Conservation (phyloP, 169 alveolate genomes). For the Plasmodium gonderi region DNA sequence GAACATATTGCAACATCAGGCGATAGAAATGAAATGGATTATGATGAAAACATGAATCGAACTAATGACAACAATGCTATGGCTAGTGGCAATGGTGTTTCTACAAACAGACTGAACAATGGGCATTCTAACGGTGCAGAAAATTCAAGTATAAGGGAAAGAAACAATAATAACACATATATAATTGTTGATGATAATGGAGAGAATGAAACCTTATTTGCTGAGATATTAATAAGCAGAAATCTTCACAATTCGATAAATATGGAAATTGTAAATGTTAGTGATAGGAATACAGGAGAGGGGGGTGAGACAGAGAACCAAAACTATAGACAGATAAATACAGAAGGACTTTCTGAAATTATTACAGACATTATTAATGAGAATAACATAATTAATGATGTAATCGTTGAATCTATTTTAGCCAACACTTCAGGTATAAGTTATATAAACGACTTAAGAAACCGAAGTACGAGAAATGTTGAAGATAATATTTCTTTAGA, state of each 20-base stretch:
- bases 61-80: background rate
- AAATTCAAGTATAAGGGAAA: too few species aligned
- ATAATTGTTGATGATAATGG: slow-evolving; percentile 54
- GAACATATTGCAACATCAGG: background rate
- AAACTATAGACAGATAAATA: slow-evolving; percentile 22
- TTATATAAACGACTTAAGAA: background rate
- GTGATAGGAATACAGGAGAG: slow-evolving; percentile 6
- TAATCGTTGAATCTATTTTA: slow-evolving; percentile 21
- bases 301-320: background rate
- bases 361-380: slow-evolving; percentile 20
- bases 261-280: slow-evolving; percentile 45
- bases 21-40: too few species aligned
- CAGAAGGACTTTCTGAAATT: slow-evolving; percentile 48
- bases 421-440: background rate
- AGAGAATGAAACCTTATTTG: slow-evolving; percentile 52
- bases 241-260: slow-evolving; percentile 18
- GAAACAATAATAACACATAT: slow-evolving; percentile 29
- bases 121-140: too few species aligned
- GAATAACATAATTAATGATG: slow-evolving; percentile 21
- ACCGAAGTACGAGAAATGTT: background rate
- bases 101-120: too few species aligned
- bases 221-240: slow-evolving; percentile 36
- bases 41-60: background rate
- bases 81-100: too few species aligned
- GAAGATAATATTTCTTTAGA: slow-evolving; percentile 35